A percentile compares a stretch with the other conserved stretches of the same genome.
Evolutionary conservation across 1,284 basidiomycete genomes (phyloP).

Genomic region (Trichosporon sp.): DNA sequence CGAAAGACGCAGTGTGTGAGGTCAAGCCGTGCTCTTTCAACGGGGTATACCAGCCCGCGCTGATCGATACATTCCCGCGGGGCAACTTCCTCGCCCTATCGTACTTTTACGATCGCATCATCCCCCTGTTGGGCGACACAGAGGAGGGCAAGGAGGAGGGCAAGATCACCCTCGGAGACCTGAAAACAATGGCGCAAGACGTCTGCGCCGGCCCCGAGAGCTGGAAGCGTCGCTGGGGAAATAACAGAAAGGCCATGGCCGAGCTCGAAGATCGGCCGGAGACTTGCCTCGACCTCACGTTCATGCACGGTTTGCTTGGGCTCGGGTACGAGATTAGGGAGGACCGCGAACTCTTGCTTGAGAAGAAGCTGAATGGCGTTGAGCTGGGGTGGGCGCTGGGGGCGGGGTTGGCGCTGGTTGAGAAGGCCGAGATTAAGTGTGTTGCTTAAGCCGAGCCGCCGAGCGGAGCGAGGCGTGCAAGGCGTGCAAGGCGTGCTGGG

Average conservation of each 20-base stretch:
- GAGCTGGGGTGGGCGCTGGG: constrained; percentile 95
- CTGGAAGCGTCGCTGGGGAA: constrained; percentile 55
- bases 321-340: constrained; percentile 75
- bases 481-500: not conserved
- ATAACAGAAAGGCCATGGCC: constrained; percentile 56
- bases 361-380: constrained; percentile 82
- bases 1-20: constrained; percentile 90
- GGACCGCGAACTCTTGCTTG: constrained; percentile 64
- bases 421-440: constrained; percentile 47
- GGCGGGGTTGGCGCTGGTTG: constrained; percentile 64
- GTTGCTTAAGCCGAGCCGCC: constrained; percentile 25
- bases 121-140: constrained; percentile 61
- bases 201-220: constrained; percentile 64
- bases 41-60: constrained; percentile 94
- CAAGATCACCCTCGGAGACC: constrained; percentile 57
- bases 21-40: constrained; percentile 92
- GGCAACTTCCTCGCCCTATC: constrained; percentile 80
- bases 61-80: constrained; percentile 76
- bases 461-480: not conserved
- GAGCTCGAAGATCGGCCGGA: constrained; percentile 82
- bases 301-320: constrained; percentile 81
- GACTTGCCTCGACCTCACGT: constrained; percentile 92
- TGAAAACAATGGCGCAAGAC: constrained; percentile 61
- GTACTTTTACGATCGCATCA: constrained; percentile 94
- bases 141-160: constrained; percentile 16